These are phyloP conservation scores for Capronia coronata DNA, from an alignment of 2,329 filamentous ascomycete species.

Conservation along the genomic window DNA sequence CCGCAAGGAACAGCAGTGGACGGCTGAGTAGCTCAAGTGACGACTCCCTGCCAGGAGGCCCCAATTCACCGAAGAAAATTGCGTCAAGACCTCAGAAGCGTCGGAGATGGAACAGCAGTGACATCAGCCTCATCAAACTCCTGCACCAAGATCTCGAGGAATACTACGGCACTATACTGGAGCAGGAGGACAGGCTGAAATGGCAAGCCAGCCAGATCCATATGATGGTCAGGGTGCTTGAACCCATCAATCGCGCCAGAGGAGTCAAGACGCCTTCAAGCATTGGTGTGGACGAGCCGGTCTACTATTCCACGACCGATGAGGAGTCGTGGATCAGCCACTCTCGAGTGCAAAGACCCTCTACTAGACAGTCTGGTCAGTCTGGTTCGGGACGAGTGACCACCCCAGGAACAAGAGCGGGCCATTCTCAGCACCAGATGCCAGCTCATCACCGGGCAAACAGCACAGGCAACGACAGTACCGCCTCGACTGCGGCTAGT, in stretches of 20 bases:
- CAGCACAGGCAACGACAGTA: slow-evolving; percentile 6
- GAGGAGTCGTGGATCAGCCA: background rate
- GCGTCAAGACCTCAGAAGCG: slow-evolving; percentile 11
- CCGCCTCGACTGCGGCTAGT: background rate
- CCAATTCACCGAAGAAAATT: background rate
- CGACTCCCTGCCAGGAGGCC: slow-evolving; percentile 1
- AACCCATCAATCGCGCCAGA: slow-evolving; percentile 14
- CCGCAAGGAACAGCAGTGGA: slow-evolving; percentile 5
- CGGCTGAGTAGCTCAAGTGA: slow-evolving; percentile 13
- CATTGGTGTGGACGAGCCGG: slow-evolving; percentile 5
- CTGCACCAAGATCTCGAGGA: slow-evolving; percentile 18
- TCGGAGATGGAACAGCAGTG: slow-evolving; percentile 22
- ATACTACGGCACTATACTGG: slow-evolving; percentile 14
- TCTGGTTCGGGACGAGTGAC: too few relatives aligned
- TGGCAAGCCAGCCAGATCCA: slow-evolving; percentile 19
- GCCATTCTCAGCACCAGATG: too few relatives aligned
- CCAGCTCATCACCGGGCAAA: slow-evolving; percentile 2
- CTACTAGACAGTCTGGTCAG: too few relatives aligned
- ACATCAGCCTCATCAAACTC: slow-evolving; percentile 16
- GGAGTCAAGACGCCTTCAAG: background rate
- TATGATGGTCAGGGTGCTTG: slow-evolving; percentile 20
- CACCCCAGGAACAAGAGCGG: too few relatives aligned
- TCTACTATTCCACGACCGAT: slow-evolving; percentile 1
- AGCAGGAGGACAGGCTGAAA: slow-evolving; percentile 20
- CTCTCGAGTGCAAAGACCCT: background rate